These are phyloP conservation scores for Talaromyces thailandensis DNA, from an alignment of 495 filamentous ascomycete genomes.

Conservation along the genomic window DNA sequence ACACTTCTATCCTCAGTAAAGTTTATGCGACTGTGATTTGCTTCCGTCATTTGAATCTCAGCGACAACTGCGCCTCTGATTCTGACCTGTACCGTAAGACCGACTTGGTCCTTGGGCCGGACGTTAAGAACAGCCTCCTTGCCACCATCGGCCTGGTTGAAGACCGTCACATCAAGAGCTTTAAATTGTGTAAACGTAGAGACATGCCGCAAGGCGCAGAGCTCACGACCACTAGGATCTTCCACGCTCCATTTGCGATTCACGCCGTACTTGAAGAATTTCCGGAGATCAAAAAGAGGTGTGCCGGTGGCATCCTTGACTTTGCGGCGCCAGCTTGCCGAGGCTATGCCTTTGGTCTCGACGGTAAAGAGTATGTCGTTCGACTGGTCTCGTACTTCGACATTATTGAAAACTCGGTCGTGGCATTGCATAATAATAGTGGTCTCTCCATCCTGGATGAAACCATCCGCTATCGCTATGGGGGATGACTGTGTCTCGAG, in stretches of 20 bases:
- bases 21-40: neutral
- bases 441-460: conserved; percentile 5
- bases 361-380: conserved; percentile 7
- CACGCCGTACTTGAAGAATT: conserved; percentile 1
- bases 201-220: conserved; percentile 4
- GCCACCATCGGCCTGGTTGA: conserved; percentile 5
- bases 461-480: conserved; percentile 5
- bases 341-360: neutral
- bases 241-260: conserved; percentile 11
- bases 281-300: conserved; percentile 10
- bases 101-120: conserved; percentile 5
- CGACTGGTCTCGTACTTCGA: conserved; percentile 4
- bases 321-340: conserved; percentile 4
- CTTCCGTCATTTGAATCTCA: conserved; percentile 7
- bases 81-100: neutral
- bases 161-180: conserved; percentile 5
- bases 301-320: conserved; percentile 5
- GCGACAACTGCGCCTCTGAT: conserved; percentile 2
- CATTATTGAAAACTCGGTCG: conserved; percentile 9
- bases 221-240: neutral
- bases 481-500: conserved; percentile 7
- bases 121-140: conserved; percentile 6
- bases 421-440: conserved; percentile 9
- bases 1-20: conserved; percentile 7
- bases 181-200: conserved; percentile 5